Conservation (phyloP, 2,329 filamentous ascomycete genomes). For the Arthrobotrys iridis region DNA sequence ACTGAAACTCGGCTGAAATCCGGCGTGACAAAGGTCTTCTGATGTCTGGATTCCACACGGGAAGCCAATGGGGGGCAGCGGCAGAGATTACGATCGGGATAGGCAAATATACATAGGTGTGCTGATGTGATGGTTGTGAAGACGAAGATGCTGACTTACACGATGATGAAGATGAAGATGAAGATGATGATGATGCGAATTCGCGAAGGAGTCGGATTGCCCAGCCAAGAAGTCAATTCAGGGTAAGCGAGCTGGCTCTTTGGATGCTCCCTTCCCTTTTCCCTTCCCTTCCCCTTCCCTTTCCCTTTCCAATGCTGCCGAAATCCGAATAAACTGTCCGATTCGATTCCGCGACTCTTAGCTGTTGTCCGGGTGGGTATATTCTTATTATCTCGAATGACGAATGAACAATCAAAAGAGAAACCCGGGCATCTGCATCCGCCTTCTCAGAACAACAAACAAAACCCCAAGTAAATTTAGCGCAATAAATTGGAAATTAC, state of each 20-base stretch:
- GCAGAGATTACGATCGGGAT: neutral
- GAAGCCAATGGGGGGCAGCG: neutral
- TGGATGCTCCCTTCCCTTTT: too few species aligned
- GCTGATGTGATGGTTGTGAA: neutral
- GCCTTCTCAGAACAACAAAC: too few species aligned
- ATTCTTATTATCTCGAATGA: too few species aligned
- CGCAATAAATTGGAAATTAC: neutral
- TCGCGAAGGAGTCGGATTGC: neutral
- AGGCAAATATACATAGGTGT: neutral
- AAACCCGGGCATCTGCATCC: neutral
- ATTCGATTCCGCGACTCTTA: neutral
- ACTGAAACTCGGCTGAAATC: neutral
- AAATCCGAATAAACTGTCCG: constrained; percentile 14
- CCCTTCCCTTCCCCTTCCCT: too few species aligned
- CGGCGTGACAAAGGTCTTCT: neutral
- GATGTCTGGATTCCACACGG: too few species aligned
- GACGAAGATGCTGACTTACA: too few species aligned
- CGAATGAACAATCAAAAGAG: neutral
- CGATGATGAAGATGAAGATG: neutral
- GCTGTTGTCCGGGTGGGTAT: too few species aligned
- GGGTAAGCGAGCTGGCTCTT: constrained; percentile 9
- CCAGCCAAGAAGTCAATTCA: constrained; percentile 13
- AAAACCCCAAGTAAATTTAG: too few species aligned
- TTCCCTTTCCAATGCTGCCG: constrained; percentile 2
- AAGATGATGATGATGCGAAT: neutral